Base-by-base conservation (phyloP, 768 basidiomycete genomes). In the Tulasnella sp. region DNA sequence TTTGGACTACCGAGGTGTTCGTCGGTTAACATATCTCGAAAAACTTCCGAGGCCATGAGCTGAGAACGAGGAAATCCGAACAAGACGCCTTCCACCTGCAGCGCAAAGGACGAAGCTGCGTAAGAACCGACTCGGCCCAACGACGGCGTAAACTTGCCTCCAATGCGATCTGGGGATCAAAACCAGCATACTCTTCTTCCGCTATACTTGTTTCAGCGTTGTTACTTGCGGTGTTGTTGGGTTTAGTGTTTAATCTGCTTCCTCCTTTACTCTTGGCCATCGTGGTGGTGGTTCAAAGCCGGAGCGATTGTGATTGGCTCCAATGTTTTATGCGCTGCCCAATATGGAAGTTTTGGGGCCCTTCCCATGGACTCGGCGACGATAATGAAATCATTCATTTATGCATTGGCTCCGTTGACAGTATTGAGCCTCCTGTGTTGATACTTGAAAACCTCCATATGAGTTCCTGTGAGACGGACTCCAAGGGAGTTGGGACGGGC, bases 21-120 rank as follows among this genome's bases (percentile, higher is more conserved):
- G 29, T 71, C 40, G 32, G 18, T 71, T 29, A 71, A 29, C 40
- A 71, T 37, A 5, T 42, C 70, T 32, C 70, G 70, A 32, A 71
- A 71, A 10, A 71, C 32, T 42, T 71, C 70, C 35, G 70, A 71
- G 20, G 70, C 40, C 70, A 71, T 71, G 29, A 71, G 26, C 35
- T 37, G 40, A 20, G 70, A 71, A 1, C 70, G 23, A 11, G 32
- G n/a, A 35, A 71, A 9, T 20, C 35, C 70, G 23, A 71, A 71
- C 7, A 71, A 32, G 18, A 37, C 35, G 32, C 40, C 70, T 71
- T 71, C n/a, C 26, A 71, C 70, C 70, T 71, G 32, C 55, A 57
- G 44, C 55, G 23, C 1, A 57, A 26, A 23, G 20, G 20, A 20
- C 26, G 23, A 23, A 23, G n/a, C 55, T 26, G 15, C 44, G 26